Base-by-base conservation (phyloP, 257 asterid species). In the Lithospermum erythrorhizon region DNA sequence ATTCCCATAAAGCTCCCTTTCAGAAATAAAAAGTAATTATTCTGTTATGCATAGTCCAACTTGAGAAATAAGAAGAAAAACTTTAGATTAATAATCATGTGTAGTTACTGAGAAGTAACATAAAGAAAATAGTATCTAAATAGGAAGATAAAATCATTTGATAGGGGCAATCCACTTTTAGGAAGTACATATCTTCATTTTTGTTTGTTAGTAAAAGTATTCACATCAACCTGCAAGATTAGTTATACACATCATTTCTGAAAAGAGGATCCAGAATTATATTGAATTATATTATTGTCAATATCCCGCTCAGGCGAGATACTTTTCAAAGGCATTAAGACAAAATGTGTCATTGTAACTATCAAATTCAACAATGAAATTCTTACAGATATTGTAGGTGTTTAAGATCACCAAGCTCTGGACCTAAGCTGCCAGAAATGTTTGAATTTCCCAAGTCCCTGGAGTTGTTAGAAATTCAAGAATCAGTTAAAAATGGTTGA, bases 381-480 rank as follows among this genome's bases (percentile, higher is more conserved):
- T 35, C 67, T 65, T 83, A 89, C 97, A 89, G 53, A 70, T 85
- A 85, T 72, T 85, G 88, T 66, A 90, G 86, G 76, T 85, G 86
- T 84, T 83, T 83, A 63, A 87, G 86, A 66, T 87, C 86, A 64
- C 94, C 94, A 56, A 90, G 85, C 79, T 90, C 96, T 21, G 95
- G 82, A 6, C 89, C 94, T 56, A 87, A 81, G 8, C 73, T 85
- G 67, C 97, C 97, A 68, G 95, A 85, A 55, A 90, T 77, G 73
- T 90, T 90, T n/a, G 89, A 79, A 77, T 83, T 87, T 18, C 97
- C 97, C 90, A 90, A 83, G 53, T 90, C 96, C 87, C 97, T 90
- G 62, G 6, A 64, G 68, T 37, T 21, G 15, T 18, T 48, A 47
- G 25, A 29, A 41, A 14, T 41, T n/a, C n/a, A 45, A 65, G 15